phyloP scores from a whole-genome alignment of 2,329 filamentous ascomycete genomes.

The Teratosphaeria destructans region DNA sequence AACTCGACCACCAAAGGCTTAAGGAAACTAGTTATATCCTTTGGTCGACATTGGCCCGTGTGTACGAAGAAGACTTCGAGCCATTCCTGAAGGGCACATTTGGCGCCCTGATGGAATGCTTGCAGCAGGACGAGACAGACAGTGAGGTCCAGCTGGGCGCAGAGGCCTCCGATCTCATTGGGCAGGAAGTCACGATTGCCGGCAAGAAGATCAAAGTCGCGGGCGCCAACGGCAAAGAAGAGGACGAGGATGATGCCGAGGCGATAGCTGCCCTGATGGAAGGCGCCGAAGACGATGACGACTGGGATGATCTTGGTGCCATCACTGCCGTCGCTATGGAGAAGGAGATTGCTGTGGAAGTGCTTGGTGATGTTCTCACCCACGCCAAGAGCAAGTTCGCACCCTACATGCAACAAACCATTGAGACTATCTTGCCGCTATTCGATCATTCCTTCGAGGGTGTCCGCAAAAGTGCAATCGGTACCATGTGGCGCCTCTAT shows the following conservation, averaged over 20 bases:
- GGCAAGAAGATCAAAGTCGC: constrained; percentile 82
- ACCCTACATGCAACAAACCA: constrained; percentile 78
- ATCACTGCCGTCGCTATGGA: constrained; percentile 85
- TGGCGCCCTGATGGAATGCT: constrained; percentile 69
- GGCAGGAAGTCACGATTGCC: constrained; percentile 64
- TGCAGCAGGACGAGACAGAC: constrained; percentile 81
- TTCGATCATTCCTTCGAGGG: constrained; percentile 87
- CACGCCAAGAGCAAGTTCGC: constrained; percentile 72
- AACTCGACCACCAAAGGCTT: constrained; percentile 78
- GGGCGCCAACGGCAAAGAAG: constrained; percentile 37
- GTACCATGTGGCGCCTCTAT: constrained; percentile 87
- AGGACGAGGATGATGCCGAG: constrained; percentile 49
- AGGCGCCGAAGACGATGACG: constrained; percentile 61
- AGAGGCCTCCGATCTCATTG: constrained; percentile 61
- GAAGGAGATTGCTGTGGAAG: constrained; percentile 95
- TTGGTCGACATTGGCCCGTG: constrained; percentile 89
- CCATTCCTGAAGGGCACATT: constrained; percentile 70
- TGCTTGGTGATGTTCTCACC: constrained; percentile 83
- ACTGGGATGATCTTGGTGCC: constrained; percentile 72
- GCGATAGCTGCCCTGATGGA: constrained; percentile 46
- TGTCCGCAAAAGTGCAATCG: constrained; percentile 81
- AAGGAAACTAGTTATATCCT: constrained; percentile 96
- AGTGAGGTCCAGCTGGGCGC: constrained; percentile 66
- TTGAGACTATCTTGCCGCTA: constrained; percentile 70
- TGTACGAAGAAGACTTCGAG: constrained; percentile 76